Conservation (phyloP, 2,329 filamentous ascomycete genomes). For the Pyrenophora graminea region DNA sequence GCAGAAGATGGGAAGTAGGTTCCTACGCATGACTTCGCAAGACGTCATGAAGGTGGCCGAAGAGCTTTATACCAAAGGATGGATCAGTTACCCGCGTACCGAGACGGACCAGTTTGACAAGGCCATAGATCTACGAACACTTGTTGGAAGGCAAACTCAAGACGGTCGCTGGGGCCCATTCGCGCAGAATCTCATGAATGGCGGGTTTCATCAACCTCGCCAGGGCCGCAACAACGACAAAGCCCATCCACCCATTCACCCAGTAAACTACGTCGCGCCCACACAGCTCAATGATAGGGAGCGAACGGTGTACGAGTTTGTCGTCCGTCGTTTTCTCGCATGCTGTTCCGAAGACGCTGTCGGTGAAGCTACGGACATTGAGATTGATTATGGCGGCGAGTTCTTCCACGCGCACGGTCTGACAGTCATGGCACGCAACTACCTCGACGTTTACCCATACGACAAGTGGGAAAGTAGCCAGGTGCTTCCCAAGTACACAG, state of each 20-base stretch:
- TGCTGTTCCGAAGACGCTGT: conserved; percentile 95
- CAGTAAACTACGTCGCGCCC: conserved; percentile 79
- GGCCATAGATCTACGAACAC: conserved; percentile 77
- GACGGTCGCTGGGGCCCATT: conserved; percentile 79
- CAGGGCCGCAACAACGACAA: conserved; percentile 90
- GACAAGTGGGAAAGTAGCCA: conserved; percentile 93
- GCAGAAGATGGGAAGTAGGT: conserved; percentile 90
- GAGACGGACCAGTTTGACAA: conserved; percentile 95
- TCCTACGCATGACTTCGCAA: conserved; percentile 88
- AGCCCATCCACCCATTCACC: conserved; percentile 95
- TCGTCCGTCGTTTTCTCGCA: conserved; percentile 87
- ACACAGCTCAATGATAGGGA: conserved; percentile 66
- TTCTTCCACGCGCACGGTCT: conserved; percentile 81
- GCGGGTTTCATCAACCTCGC: conserved; percentile 79
- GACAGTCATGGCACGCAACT: conserved; percentile 85
- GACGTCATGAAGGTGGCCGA: conserved; percentile 88
- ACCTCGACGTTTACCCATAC: conserved; percentile 93
- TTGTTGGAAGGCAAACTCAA: conserved; percentile 82
- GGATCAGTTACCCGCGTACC: conserved; percentile 96
- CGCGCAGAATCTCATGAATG: conserved; percentile 73
- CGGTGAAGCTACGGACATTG: conserved; percentile 82
- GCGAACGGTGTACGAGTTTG: conserved; percentile 85
- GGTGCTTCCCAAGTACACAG: conserved; percentile 75
- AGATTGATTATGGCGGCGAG: conserved; percentile 83
- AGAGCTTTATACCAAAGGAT: conserved; percentile 86